Base-by-base conservation (phyloP, 148 eudicot species). In the Rhododendron ovatum region DNA sequence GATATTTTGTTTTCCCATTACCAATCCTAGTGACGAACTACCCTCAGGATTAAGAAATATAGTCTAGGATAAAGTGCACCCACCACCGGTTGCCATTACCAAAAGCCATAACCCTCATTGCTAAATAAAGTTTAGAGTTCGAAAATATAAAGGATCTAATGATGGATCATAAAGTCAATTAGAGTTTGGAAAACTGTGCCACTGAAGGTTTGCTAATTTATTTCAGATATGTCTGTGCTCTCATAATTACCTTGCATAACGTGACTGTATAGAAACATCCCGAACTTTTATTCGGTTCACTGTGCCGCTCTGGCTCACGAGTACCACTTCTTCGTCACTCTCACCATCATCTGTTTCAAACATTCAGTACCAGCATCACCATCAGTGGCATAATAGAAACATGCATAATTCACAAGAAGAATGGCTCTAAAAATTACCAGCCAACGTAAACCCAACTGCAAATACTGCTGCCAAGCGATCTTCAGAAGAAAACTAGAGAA, bases 231-330 rank as follows among this genome's bases (percentile, higher is more conserved):
- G 88, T 18, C 11, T 1, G 69, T 67, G 33, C 18, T 67, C n/a
- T 18, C 12, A 65, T 26, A 39, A 28, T 12, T 92, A 97, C 99
- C 98, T 94, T 86, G 98, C 96, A 89, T 78, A 93, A 55, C 99
- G 96, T 22, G 98, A 94, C 88, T 97, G 99, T 63, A 95, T 94
- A 59, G 99, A 93, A 84, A 97, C 93, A 88, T 95, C 99, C 80
- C 95, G 91, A 78, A 97, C 96, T 91, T 95, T 97, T 55, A 97
- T 92, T 84, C 99, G 90, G 87, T 97, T 97, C 74, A 95, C 95
- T 18, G 98, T 94, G 67, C 99, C 99, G 82, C 98, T 94, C 84
- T 97, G 98, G 90, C 99, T 97, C 77, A 97, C 96, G 82, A 97
- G 93, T 28, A 97, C 96, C 84, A 97, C 88, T 91, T 97, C 95